These are phyloP conservation scores for Rhizopus arrhizus DNA, from an alignment of 371 early-diverging fungal species.

Conservation along the genomic window DNA sequence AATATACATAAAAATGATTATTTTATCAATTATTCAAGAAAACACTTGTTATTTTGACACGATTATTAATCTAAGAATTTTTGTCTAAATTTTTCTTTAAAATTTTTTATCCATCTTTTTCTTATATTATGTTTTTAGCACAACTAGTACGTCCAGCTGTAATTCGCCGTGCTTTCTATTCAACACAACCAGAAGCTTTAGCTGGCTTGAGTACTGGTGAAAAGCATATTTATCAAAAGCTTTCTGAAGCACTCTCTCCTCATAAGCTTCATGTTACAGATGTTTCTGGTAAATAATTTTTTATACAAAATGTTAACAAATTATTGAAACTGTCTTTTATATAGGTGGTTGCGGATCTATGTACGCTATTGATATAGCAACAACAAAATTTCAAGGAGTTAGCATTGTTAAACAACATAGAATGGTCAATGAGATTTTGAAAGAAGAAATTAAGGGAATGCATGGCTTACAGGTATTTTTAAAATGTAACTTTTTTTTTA, in stretches of 20 bases:
- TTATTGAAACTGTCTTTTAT: background rate
- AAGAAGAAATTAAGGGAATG: slow-evolving; percentile 90
- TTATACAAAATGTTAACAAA: slow-evolving; percentile 1
- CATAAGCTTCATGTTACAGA: slow-evolving; percentile 80
- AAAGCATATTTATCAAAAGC: slow-evolving; percentile 71
- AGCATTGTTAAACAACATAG: slow-evolving; percentile 87
- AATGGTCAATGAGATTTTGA: slow-evolving; percentile 82
- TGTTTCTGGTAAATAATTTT: slow-evolving; percentile 65
- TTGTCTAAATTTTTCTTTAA: too few relatives aligned
- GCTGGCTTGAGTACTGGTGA: slow-evolving; percentile 65
- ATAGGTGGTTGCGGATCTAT: slow-evolving; percentile 93
- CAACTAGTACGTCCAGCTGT: slow-evolving; percentile 18
- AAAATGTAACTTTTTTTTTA: background rate
- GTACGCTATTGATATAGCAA: slow-evolving; percentile 87
- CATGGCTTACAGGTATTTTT: slow-evolving; percentile 78
- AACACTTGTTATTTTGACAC: too few relatives aligned
- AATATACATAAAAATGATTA: too few relatives aligned
- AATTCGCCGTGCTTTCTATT: slow-evolving; percentile 30
- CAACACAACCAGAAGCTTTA: slow-evolving; percentile 22
- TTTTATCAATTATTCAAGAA: too few relatives aligned
- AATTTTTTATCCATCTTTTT: slow-evolving; percentile 23
- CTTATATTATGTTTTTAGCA: slow-evolving; percentile 19
- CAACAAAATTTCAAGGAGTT: slow-evolving; percentile 74
- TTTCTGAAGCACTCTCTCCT: slow-evolving; percentile 68
- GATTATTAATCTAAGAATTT: too few relatives aligned